These are phyloP conservation scores for Acarospora socialis DNA, from an alignment of 2,329 filamentous ascomycete species.

Conservation along the genomic window DNA sequence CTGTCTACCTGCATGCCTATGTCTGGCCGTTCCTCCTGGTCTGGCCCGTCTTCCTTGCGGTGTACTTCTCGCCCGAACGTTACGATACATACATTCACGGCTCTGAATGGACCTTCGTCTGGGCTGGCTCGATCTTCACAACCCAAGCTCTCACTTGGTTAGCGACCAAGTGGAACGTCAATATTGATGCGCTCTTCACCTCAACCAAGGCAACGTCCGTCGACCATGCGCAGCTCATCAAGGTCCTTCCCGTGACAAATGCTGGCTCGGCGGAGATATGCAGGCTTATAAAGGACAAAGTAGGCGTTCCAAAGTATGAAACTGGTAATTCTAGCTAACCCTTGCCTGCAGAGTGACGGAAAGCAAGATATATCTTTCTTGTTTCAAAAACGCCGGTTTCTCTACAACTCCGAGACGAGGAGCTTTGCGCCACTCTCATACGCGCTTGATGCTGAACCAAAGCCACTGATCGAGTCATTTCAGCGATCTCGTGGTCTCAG, in stretches of 20 bases:
- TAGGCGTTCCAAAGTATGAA: constrained; percentile 20
- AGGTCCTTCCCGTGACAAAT: constrained; percentile 80
- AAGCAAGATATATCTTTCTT: constrained; percentile 74
- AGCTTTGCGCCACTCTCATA: constrained; percentile 75
- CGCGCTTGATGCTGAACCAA: constrained; percentile 70
- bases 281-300: constrained; percentile 60
- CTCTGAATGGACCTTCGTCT: constrained; percentile 98
- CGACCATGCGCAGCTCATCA: constrained; percentile 69
- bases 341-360: constrained; percentile 42
- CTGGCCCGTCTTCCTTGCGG: constrained; percentile 82
- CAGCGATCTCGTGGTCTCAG: constrained; percentile 66
- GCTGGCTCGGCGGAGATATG: constrained; percentile 84
- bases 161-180: constrained; percentile 94
- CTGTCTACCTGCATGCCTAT: constrained; percentile 70
- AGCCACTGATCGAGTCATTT: constrained; percentile 63
- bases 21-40: constrained; percentile 83
- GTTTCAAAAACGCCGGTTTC: constrained; percentile 95
- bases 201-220: constrained; percentile 56
- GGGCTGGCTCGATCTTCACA: constrained; percentile 75
- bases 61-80: constrained; percentile 68
- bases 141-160: constrained; percentile 82
- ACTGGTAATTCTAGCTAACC: neutral
- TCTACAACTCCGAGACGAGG: constrained; percentile 58
- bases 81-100: constrained; percentile 86
- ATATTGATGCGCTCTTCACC: constrained; percentile 69